These are phyloP conservation scores for Chlorella sp. DNA, from an alignment of 139 green algal species.

Conservation along the genomic window DNA sequence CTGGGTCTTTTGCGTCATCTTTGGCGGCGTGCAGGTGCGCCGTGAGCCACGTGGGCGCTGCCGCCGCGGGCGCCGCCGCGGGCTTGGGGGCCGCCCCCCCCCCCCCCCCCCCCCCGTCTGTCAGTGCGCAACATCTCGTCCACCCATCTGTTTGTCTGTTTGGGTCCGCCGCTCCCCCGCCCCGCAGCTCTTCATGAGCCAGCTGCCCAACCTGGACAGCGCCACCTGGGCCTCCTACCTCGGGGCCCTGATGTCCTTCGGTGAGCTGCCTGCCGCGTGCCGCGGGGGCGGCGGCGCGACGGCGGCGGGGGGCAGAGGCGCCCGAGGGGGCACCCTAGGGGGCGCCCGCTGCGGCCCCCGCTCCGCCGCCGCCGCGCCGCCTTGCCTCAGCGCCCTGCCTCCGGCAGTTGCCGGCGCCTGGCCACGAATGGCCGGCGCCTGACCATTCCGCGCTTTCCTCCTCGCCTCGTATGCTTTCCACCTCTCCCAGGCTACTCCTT, in stretches of 20 bases:
- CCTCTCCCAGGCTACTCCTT: too few relatives aligned
- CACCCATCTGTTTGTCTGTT: constrained; percentile 1
- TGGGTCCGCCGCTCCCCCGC: neutral
- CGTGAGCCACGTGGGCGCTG: constrained; percentile 15
- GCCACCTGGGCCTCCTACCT: constrained; percentile 33
- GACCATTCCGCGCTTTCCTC: too few relatives aligned
- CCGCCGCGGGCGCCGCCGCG: neutral
- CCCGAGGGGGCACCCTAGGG: too few relatives aligned
- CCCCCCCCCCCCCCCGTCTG: neutral
- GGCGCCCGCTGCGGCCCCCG: too few relatives aligned
- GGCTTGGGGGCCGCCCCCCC: neutral
- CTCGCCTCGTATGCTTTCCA: too few relatives aligned
- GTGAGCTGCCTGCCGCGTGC: too few relatives aligned
- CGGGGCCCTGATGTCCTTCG: constrained; percentile 39
- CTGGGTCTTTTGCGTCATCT: constrained; percentile 35
- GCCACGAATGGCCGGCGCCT: too few relatives aligned
- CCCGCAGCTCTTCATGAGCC: constrained; percentile 6
- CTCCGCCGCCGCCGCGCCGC: too few relatives aligned
- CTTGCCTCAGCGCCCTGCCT: too few relatives aligned
- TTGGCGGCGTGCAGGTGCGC: constrained; percentile 40
- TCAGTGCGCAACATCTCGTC: neutral
- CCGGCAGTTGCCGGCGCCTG: too few relatives aligned
- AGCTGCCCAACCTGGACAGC: constrained; percentile 45
- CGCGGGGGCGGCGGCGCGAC: too few relatives aligned
- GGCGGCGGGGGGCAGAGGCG: too few relatives aligned